Base-by-base conservation (phyloP, 345 rosid genomes). In the Cardamine resedifolia region DNA sequence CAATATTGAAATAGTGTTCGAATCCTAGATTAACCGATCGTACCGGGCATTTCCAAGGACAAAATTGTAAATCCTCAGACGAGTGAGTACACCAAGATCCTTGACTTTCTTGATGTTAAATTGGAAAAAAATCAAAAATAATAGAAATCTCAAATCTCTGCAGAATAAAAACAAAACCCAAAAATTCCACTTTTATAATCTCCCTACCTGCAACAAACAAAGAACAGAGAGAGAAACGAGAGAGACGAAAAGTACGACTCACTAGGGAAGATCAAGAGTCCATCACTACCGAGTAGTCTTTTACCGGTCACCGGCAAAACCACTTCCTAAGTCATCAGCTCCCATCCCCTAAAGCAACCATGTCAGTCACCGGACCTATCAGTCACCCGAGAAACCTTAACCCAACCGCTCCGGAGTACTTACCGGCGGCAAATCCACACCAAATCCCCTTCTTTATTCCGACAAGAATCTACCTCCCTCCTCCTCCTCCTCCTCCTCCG, bases 371-470 rank as follows among this genome's bases (percentile, higher is more conserved):
- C 48, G 57, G 23, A n/a, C 71, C 61, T 6, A 23, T 38, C 26
- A 31, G 43, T 58, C 19, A 57, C 53, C 24, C 50, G 0, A 64
- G 34, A 28, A 59, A 59, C 60, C 84, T 81, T 2, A 78, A 78
- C 78, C 82, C 84, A 23, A 50, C 64, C 41, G 84, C 98, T 1
- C 86, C 83, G 50, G 96, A 78, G 80, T 92, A 84, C 81, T 49
- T 85, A 41, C 98, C 97, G 3, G 74, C 65, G 14, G 39, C 76
- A 50, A 74, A 56, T 68, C 78, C 64, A 63, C 49, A 43, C 74
- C 59, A 74, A 30, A 0, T 67, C 12, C 65, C 79, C 2, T 30
- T 63, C 53, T 70, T 69, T 23, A 16, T 65, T 6, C 91, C 84
- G 8, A 82, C 82, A 0, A 81, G 77, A 26, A 21, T 81, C 53